Evolutionary conservation across 139 green algal genomes (phyloP).

Genomic region (Gonium pectorale): DNA sequence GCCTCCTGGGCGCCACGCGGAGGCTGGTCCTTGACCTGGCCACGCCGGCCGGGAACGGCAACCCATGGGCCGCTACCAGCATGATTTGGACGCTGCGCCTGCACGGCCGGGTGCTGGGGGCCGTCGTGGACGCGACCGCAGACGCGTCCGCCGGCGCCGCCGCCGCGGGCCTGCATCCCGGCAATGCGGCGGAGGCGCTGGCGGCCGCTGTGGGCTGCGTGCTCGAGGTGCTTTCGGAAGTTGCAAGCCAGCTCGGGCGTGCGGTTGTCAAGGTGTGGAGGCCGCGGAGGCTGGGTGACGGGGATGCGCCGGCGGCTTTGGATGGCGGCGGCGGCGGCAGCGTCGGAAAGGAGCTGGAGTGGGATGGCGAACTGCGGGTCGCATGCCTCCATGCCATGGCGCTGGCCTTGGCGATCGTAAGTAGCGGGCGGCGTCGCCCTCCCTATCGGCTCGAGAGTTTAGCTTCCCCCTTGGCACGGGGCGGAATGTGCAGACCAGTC

Average conservation of each 20-base stretch:
- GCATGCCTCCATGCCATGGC: conserved; percentile 8
- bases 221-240: not conserved
- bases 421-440: not conserved
- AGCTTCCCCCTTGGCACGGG: too few relatives aligned
- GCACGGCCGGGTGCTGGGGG: not conserved
- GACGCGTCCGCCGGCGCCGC: not conserved
- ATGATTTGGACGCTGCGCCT: conserved; percentile 2
- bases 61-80: not conserved
- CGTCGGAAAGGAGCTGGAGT: not conserved
- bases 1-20: not conserved
- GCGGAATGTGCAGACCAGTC: too few relatives aligned
- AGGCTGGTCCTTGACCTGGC: conserved; percentile 22
- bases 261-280: not conserved
- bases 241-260: conserved; percentile 17
- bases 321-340: not conserved
- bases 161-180: not conserved
- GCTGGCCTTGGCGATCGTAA: not conserved
- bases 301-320: not conserved
- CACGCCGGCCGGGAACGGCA: not conserved
- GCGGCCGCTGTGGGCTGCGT: not conserved
- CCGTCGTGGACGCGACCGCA: not conserved
- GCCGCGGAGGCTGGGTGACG: not conserved
- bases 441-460: too few relatives aligned
- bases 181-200: not conserved
- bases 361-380: not conserved